Evolutionary conservation across 192 early-diverging fungal species (phyloP), one percentile per base, ranked within the genome.

Genomic region (Mortierella alpina): DNA sequence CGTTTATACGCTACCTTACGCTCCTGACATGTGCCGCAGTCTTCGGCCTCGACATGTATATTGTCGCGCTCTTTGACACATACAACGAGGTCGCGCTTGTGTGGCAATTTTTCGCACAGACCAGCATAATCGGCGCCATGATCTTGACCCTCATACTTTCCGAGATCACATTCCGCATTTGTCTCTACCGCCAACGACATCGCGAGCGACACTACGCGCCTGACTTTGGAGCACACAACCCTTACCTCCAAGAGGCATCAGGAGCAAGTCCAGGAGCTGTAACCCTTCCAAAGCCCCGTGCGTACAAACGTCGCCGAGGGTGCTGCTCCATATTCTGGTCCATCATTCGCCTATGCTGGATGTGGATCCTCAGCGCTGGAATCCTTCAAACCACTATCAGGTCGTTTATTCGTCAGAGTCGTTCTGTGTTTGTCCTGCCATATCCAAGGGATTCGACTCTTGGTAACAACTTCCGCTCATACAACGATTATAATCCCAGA

Each of bases 41-140:
- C 18, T 67, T 79, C 15, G 52, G 64, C 12, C 22, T 72, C 39
- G 53, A 72, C 63, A 61, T 67, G 40, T 79, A 67, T 40, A 60
- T 79, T 3, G 42, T 79, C 48, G 54, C 62, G 11, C 7, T 79
- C 45, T 67, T 62, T 39, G n/a, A 15, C 31, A n/a, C 60, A 42
- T 22, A 70, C n/a, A 41, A 39, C 4, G 18, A 63, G 45, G 57
- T 79, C 17, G 61, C 67, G 18, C 49, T 79, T 13, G 23, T 47
- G 11, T 79, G 69, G 68, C 57, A 41, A 5, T 79, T 66, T 22
- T 66, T 60, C 51, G 13, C 57, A 8, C 22, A 66, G 22, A 56
- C 59, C 0, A 4, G 22, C 14, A n/a, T 79, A 5, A 39, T 60
- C 13, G 75, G 75, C 10, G 3, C 7, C 13, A n/a, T 71, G 45